Conservation (phyloP, 1,284 basidiomycete genomes). For the Pseudozyma flocculosa region DNA sequence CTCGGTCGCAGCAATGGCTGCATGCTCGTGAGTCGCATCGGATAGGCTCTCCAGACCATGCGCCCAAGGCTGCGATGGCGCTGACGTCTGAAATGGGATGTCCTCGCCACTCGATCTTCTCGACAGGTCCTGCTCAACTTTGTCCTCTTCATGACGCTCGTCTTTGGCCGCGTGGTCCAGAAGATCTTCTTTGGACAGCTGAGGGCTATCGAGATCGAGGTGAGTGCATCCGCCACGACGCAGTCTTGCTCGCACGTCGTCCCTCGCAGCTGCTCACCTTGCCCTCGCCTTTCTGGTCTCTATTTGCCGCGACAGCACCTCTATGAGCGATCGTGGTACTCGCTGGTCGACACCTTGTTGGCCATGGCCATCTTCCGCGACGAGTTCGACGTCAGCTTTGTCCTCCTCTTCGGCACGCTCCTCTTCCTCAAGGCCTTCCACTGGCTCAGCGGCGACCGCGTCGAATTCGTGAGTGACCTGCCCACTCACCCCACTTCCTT, state of each 20-base stretch:
- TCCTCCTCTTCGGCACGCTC: slow-evolving; percentile 85
- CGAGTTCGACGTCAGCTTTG: slow-evolving; percentile 75
- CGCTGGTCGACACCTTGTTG: slow-evolving; percentile 89
- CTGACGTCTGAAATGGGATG: too few species aligned
- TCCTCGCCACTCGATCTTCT: neutral
- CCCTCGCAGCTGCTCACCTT: slow-evolving; percentile 1
- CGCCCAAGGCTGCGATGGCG: too few species aligned
- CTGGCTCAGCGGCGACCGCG: slow-evolving; percentile 89
- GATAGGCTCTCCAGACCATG: too few species aligned
- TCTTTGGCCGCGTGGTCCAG: slow-evolving; percentile 76
- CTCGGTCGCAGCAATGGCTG: slow-evolving; percentile 82
- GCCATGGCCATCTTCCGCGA: slow-evolving; percentile 92
- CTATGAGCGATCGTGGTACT: slow-evolving; percentile 95
- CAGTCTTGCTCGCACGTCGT: neutral
- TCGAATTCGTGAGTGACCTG: slow-evolving; percentile 79
- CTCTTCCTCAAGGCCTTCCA: slow-evolving; percentile 97
- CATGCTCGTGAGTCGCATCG: slow-evolving; percentile 25
- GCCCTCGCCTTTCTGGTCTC: too few species aligned
- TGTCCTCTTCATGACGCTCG: slow-evolving; percentile 73
- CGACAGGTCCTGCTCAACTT: slow-evolving; percentile 91
- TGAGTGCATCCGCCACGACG: slow-evolving; percentile 58
- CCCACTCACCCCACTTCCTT: neutral
- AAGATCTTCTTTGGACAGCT: slow-evolving; percentile 88
- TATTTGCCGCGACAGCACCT: too few species aligned
- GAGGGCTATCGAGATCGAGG: slow-evolving; percentile 87